Percentiles rank a stretch among this genome's conserved stretches.
Conservation (phyloP, 225 moss, liverwort and hornwort species). For the Lunularia cruciata region DNA sequence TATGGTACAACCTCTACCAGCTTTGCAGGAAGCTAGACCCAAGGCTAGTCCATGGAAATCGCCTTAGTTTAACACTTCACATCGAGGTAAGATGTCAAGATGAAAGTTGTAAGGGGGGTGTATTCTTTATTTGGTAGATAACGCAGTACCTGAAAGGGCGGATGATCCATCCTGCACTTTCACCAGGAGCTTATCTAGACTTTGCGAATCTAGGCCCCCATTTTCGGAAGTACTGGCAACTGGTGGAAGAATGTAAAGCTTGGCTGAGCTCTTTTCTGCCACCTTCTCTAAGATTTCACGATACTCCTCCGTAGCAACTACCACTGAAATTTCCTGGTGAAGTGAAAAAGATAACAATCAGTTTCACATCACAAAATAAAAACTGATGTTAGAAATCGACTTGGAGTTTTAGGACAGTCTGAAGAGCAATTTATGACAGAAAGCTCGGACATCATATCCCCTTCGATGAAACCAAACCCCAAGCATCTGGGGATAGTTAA, state of each 20-base stretch:
- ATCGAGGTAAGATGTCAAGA: not conserved
- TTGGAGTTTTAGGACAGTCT: too few species aligned
- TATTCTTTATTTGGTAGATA: not conserved
- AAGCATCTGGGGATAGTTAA: too few species aligned
- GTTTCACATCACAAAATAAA: too few species aligned
- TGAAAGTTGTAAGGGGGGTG: not conserved
- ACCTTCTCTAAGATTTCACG: constrained; percentile 61
- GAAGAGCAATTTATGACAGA: too few species aligned
- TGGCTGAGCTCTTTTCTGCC: constrained; percentile 53
- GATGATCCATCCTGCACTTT: constrained; percentile 54
- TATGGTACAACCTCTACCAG: too few species aligned
- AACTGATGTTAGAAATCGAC: too few species aligned
- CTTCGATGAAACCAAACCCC: too few species aligned
- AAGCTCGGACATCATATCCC: too few species aligned
- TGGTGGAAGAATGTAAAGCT: constrained; percentile 57
- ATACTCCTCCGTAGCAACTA: constrained; percentile 79
- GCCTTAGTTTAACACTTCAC: too few species aligned
- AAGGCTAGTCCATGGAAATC: not conserved
- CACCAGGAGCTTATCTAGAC: constrained; percentile 51
- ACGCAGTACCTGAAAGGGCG: constrained; percentile 48
- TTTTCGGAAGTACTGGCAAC: constrained; percentile 32
- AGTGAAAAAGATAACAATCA: not conserved
- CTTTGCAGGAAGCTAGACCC: not conserved
- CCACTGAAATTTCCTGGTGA: constrained; percentile 66
- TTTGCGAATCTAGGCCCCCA: constrained; percentile 31